These are phyloP conservation scores for Alternaria alternata DNA, from an alignment of 2,329 filamentous ascomycete species.

Conservation along the genomic window DNA sequence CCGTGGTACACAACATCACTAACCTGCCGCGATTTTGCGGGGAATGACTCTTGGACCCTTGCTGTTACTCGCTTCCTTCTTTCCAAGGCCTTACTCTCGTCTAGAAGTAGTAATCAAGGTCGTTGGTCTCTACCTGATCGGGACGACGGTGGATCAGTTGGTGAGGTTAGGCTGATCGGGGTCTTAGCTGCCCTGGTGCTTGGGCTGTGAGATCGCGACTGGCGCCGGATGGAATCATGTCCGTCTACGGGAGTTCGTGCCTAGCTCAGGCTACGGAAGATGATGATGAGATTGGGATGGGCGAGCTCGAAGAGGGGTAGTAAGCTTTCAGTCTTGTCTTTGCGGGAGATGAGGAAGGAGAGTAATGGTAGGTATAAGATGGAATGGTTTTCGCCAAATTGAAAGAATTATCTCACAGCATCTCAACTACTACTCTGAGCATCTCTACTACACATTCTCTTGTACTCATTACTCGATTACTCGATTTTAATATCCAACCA, in stretches of 20 bases:
- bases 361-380: neutral
- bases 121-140: neutral
- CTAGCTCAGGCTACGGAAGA: neutral
- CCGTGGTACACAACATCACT: constrained; percentile 9
- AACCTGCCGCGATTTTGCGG: constrained; percentile 6
- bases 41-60: neutral
- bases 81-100: neutral
- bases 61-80: neutral
- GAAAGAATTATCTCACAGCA: neutral
- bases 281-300: neutral
- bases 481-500: constrained; percentile 5
- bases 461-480: constrained; percentile 1
- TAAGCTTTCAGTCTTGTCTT: constrained; percentile 2
- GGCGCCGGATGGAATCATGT: constrained; percentile 3
- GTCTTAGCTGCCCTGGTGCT: neutral
- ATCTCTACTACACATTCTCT: constrained; percentile 1
- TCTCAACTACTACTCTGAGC: neutral
- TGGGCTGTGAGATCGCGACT: constrained; percentile 3
- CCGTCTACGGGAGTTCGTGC: constrained; percentile 1
- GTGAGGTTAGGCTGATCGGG: constrained; percentile 1
- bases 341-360: neutral
- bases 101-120: neutral
- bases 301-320: constrained; percentile 1
- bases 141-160: neutral
- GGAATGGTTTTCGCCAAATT: neutral